Base-by-base conservation (phyloP, 164 flowering plant species). In the Aristolochia fimbriata region DNA sequence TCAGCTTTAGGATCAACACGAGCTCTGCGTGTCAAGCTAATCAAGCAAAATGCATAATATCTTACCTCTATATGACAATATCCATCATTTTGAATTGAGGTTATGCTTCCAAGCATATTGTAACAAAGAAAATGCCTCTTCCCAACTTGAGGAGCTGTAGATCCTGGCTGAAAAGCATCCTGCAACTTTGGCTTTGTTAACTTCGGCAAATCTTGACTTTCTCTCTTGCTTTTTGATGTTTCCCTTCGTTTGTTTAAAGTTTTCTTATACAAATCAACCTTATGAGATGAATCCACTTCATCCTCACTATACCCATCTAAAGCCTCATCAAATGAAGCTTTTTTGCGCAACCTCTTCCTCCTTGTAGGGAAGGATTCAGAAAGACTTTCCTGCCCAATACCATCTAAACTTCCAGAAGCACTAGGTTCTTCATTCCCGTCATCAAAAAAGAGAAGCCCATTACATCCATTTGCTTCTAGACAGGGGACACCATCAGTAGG, bases 61-160 rank as follows among this genome's bases (percentile, higher is more conserved):
- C 49, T 57, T 69, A 88, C 97, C 97, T 94, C 99, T 61, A 94
- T 78, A 71, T 91, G 99, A 60, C 83, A 82, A 63, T 80, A 84
- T 41, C 88, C 97, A 57, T 87, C 97, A 70, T 81, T 78, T 55
- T 87, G 85, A 59, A 84, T 76, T 24, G 96, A 74, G 15, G 95
- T 91, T 73, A 94, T 81, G 65, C 78, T 70, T 71, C 99, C 99
- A 45, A 94, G 79, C 96, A 94, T 91, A 69, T 87, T 88, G 76
- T 94, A 94, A 76, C 96, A 94, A 59, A 94, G 72, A 65, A 94
- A 94, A 45, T 66, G 83, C 68, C 86, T 72, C 68, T 84, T 91
- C 51, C 88, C 97, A 56, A 77, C 77, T 64, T 83, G 91, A 13
- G 57, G 63, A 30, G 96, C 94, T 55, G 97, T 91, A 22, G 81